phyloP scores from a whole-genome alignment of 2,329 filamentous ascomycete species.

The Epichloe sylvatica region DNA sequence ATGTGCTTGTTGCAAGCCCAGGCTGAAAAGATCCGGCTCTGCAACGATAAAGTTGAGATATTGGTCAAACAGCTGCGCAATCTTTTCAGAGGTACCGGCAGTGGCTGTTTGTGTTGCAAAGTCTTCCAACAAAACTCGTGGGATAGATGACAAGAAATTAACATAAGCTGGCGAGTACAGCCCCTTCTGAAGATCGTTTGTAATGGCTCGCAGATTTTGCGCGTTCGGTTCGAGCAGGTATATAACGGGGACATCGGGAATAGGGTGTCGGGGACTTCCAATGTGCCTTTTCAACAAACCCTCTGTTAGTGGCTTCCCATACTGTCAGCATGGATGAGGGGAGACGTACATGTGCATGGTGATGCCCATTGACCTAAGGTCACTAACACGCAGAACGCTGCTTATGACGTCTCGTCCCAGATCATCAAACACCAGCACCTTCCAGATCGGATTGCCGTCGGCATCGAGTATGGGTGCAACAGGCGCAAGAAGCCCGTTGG shows the following conservation, averaged over 20 bases:
- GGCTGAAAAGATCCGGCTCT: conserved; percentile 86
- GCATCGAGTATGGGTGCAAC: conserved; percentile 70
- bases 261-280: conserved; percentile 67
- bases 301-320: neutral
- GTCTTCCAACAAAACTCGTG: conserved; percentile 80
- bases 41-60: conserved; percentile 96
- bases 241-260: conserved; percentile 90
- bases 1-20: conserved; percentile 81
- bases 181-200: conserved; percentile 69
- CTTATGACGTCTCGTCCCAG: conserved; percentile 88
- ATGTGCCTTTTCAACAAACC: conserved; percentile 47
- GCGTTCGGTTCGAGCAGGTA: conserved; percentile 87
- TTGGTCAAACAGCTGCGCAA: conserved; percentile 88
- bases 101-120: conserved; percentile 81
- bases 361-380: conserved; percentile 84
- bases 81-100: conserved; percentile 73
- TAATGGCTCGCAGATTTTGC: conserved; percentile 69
- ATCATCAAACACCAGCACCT: conserved; percentile 91
- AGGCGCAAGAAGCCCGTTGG: conserved; percentile 51
- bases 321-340: neutral
- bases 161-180: conserved; percentile 90
- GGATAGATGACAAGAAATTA: conserved; percentile 92
- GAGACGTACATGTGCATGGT: conserved; percentile 73
- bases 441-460: conserved; percentile 91
- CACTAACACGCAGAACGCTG: conserved; percentile 86